These are phyloP conservation scores for Mucor sp. DNA, from an alignment of 371 early-diverging fungal species.

Conservation along the genomic window DNA sequence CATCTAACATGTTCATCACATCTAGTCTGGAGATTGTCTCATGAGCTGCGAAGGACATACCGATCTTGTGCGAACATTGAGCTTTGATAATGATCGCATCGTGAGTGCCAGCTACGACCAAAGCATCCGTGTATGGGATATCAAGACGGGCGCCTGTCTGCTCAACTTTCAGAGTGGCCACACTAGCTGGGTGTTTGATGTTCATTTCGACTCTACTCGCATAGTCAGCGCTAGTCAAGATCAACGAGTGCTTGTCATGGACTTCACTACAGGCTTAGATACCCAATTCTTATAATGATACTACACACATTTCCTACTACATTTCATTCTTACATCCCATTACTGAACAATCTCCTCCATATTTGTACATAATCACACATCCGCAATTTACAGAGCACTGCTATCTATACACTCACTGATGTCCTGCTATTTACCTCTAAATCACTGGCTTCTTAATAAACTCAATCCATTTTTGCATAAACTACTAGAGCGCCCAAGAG, in stretches of 20 bases:
- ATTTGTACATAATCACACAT: background rate
- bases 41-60: constrained; percentile 77
- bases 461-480: background rate
- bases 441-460: background rate
- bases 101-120: constrained; percentile 84
- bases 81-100: constrained; percentile 61
- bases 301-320: background rate
- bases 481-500: background rate
- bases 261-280: constrained; percentile 69
- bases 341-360: background rate
- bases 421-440: too few species aligned
- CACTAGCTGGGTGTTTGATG: constrained; percentile 94
- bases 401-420: background rate
- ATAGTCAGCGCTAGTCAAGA: constrained; percentile 87
- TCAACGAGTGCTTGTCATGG: constrained; percentile 79
- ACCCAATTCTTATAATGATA: constrained; percentile 22
- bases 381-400: background rate
- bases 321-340: background rate
- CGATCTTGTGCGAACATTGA: constrained; percentile 92
- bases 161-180: constrained; percentile 77
- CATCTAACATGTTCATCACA: background rate
- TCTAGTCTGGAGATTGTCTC: constrained; percentile 72
- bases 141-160: constrained; percentile 44
- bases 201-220: constrained; percentile 79
- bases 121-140: constrained; percentile 95